Percentiles rank a stretch among this genome's conserved stretches.
Conservation (phyloP, 352 stramenopile genomes). For the Phytophthora aleatoria region DNA sequence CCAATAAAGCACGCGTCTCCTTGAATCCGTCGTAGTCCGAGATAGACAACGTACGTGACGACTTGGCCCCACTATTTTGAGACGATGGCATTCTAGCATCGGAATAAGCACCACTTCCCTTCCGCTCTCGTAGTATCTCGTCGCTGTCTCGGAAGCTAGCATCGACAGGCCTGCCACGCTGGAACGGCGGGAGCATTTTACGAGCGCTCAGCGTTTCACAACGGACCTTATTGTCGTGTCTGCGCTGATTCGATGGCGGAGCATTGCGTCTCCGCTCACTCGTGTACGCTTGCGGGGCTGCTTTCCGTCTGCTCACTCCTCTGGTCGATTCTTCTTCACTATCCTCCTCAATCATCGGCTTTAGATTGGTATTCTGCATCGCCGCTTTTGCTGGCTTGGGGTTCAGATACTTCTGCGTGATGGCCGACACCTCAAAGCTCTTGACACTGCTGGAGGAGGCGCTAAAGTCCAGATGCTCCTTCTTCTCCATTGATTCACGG, state of each 20-base stretch:
- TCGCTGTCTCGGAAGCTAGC: slow-evolving; percentile 21
- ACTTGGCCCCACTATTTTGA: slow-evolving; percentile 33
- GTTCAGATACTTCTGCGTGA: slow-evolving; percentile 47
- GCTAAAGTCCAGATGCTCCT: slow-evolving; percentile 47
- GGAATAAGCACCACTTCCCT: neutral
- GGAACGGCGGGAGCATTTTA: slow-evolving; percentile 17
- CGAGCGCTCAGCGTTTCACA: slow-evolving; percentile 12
- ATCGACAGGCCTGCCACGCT: slow-evolving; percentile 13
- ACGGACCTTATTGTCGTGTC: slow-evolving; percentile 25
- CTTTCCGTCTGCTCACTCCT: slow-evolving; percentile 26
- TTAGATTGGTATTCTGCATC: slow-evolving; percentile 30
- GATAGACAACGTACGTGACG: slow-evolving; percentile 29
- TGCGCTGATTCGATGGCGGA: slow-evolving; percentile 5
- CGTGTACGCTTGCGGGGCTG: slow-evolving; percentile 9
- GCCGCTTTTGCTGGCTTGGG: slow-evolving; percentile 26
- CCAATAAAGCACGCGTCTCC: slow-evolving; percentile 27
- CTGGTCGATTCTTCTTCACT: slow-evolving; percentile 27
- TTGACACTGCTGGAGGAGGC: slow-evolving; percentile 41
- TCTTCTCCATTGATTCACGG: slow-evolving; percentile 35
- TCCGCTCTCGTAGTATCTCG: slow-evolving; percentile 10
- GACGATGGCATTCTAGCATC: slow-evolving; percentile 11
- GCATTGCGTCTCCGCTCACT: slow-evolving; percentile 21
- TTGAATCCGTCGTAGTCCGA: slow-evolving; percentile 38
- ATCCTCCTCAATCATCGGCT: slow-evolving; percentile 36
- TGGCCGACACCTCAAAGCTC: slow-evolving; percentile 39